Evolutionary conservation across 2,329 filamentous ascomycete species (phyloP).

Genomic region (Fusarium sp.): DNA sequence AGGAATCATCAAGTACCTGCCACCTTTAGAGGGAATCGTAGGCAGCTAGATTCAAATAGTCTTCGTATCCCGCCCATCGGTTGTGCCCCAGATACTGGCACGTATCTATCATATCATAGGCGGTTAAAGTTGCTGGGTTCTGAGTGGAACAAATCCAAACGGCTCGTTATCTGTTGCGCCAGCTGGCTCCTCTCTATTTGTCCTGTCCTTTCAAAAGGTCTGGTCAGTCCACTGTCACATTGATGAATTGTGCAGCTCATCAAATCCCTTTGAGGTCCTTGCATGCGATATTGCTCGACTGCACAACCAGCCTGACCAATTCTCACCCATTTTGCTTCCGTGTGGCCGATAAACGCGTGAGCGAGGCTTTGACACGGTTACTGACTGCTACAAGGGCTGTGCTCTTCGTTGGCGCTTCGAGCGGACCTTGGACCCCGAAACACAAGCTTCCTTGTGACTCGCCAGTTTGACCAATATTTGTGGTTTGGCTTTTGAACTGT

Average conservation of each 20-base stretch:
- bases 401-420: constrained; percentile 23
- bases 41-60: neutral
- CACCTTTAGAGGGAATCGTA: constrained; percentile 4
- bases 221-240: constrained; percentile 21
- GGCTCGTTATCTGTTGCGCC: constrained; percentile 28
- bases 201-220: constrained; percentile 13
- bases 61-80: constrained; percentile 17
- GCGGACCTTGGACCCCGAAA: constrained; percentile 26
- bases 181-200: constrained; percentile 39
- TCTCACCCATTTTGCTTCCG: constrained; percentile 15
- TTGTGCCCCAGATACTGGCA: constrained; percentile 9
- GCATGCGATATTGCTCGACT: constrained; percentile 23
- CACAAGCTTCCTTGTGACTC: constrained; percentile 31
- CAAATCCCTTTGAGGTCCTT: constrained; percentile 22
- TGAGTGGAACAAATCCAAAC: constrained; percentile 29
- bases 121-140: constrained; percentile 24
- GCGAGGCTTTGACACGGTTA: constrained; percentile 11
- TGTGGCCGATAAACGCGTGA: constrained; percentile 20
- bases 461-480: constrained; percentile 24
- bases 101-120: constrained; percentile 26
- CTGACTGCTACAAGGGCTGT: constrained; percentile 22
- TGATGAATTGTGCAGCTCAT: constrained; percentile 14
- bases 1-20: constrained; percentile 12
- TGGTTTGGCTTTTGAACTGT: constrained; percentile 19
- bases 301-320: constrained; percentile 24